Evolutionary conservation across 208 protist genomes (phyloP).

Genomic region (Trichomonas gallinae): DNA sequence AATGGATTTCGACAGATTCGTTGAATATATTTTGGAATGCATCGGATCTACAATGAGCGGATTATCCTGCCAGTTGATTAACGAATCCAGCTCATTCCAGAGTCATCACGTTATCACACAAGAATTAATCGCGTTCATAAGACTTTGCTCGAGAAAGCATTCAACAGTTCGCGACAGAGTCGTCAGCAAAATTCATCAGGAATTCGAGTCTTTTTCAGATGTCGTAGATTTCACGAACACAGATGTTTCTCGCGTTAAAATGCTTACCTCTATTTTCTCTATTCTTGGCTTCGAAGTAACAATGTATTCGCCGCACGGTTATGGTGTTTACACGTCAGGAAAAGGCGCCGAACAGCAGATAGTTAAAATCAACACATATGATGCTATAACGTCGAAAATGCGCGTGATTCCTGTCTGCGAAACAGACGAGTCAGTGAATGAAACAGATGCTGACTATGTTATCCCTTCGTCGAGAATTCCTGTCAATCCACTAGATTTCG

Average conservation of each 20-base stretch:
- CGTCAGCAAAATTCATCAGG: not conserved
- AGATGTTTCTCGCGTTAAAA: not conserved
- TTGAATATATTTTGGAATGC: not conserved
- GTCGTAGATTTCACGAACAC: not conserved
- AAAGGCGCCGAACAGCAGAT: not conserved
- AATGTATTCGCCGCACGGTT: not conserved
- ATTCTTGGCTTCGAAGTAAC: not conserved
- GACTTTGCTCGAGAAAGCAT: not conserved
- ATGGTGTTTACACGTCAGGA: not conserved
- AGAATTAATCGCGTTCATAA: not conserved
- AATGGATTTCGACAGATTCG: not conserved
- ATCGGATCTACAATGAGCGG: not conserved
- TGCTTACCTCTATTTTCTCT: not conserved
- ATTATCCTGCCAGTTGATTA: not conserved
- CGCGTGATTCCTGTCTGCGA: not conserved
- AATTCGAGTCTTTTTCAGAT: not conserved
- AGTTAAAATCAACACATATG: not conserved
- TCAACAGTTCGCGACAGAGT: not conserved
- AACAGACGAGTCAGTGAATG: not conserved
- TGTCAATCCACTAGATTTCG: not conserved
- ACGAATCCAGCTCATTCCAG: not conserved
- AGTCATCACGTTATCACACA: not conserved
- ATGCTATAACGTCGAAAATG: not conserved
- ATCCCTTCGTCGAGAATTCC: not conserved
- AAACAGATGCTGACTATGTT: not conserved